Base-by-base conservation (phyloP, 495 filamentous ascomycete genomes). In the Tetracladium setigerum region DNA sequence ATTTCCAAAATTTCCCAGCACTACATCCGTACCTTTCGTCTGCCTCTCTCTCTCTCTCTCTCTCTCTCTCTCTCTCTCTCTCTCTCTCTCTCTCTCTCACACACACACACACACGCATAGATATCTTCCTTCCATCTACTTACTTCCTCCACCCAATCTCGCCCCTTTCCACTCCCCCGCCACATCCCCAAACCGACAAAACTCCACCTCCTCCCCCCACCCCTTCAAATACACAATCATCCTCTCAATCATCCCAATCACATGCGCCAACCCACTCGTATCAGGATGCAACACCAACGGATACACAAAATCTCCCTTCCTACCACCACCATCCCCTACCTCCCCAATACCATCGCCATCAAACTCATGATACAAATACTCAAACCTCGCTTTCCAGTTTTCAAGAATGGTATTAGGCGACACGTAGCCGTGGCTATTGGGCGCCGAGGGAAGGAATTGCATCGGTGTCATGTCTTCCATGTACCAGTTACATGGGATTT, bases 251-350 rank as follows among this genome's bases (percentile, higher is more conserved):
- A 82, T 75, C 1, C 77, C 46, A 14, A 81, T 50, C 1, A 73
- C 74, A 47, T 83, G 78, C 14, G 79, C 74, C 50, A 71, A 65
- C 2, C 79, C 77, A n/a, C 60, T 66, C 1, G 77, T 74, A 51
- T 82, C 74, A 7, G 78, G 78, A 61, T 82, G 78, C 33, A 79
- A 72, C 1, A 76, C 73, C 41, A 81, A 72, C 2, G 77, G 77
- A 58, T 81, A 81, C 10, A 81, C 64, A 49, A 82, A 83, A 39
- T 74, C 70, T 2, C 40, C 41, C 13, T 45, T 44, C 12, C 30
- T 37, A 3, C 22, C 22, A 27, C 22, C 7, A 7, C n/a, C n/a
- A n/a, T n/a, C n/a, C n/a, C n/a, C n/a, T n/a, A n/a, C n/a, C 11
- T 38, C 35, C 13, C 2, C 32, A 16, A 24, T 31, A 0, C 27